Percentiles rank a stretch among this genome's conserved stretches.
phyloP scores from a whole-genome alignment of 106 monocot species.

The Dendrobium chrysotoxum region DNA sequence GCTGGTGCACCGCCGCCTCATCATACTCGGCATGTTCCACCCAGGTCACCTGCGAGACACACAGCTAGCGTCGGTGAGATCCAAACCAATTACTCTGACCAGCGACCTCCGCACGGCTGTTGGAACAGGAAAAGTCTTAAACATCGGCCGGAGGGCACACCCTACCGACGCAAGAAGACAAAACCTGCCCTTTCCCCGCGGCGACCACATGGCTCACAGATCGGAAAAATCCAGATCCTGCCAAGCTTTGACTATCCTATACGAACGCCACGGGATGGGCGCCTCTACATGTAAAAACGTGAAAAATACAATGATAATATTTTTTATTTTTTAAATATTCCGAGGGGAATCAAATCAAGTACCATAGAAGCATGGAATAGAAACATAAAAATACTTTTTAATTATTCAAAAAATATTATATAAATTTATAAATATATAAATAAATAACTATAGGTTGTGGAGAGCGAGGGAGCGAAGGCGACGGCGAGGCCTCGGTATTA shows the following conservation, averaged over 20 bases:
- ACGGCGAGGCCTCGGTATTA: conserved; percentile 12
- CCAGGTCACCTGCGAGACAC: conserved; percentile 52
- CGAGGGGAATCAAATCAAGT: conserved; percentile 10
- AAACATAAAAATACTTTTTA: conserved; percentile 5
- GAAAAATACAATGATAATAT: background rate
- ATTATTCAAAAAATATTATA: background rate
- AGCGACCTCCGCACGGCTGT: background rate
- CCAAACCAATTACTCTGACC: too few species aligned
- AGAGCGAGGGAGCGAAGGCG: conserved; percentile 7
- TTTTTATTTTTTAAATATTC: background rate
- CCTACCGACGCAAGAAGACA: conserved; percentile 1
- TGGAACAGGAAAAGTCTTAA: background rate
- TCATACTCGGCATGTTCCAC: conserved; percentile 67
- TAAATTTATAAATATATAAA: too few species aligned
- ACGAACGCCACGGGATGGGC: background rate
- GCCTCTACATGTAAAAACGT: background rate
- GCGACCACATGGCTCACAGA: conserved; percentile 4
- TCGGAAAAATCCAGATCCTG: background rate
- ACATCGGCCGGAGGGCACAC: background rate
- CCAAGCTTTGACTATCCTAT: conserved; percentile 6
- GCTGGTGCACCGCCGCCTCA: conserved; percentile 40
- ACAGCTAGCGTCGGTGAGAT: background rate
- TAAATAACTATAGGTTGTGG: background rate
- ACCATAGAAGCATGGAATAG: conserved; percentile 21
- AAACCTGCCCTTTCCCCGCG: background rate